Evolutionary conservation across 371 early-diverging fungal species (phyloP).

Genomic region (Syncephalastrum racemosum): DNA sequence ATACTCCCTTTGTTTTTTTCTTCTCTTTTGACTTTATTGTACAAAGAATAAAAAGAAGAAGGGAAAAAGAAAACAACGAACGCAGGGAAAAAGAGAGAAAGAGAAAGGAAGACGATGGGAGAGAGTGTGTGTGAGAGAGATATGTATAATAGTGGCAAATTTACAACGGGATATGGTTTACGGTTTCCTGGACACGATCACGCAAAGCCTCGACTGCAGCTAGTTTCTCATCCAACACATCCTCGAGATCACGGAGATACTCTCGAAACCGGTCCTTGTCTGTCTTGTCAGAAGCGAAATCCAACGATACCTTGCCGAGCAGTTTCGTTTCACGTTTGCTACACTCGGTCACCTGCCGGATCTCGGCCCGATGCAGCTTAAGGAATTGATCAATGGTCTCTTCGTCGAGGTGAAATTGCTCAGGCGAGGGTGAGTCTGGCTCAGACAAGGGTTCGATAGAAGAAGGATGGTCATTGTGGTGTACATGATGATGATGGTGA

Average conservation of each 20-base stretch:
- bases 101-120: neutral
- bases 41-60: conserved; percentile 6
- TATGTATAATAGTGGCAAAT: neutral
- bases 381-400: conserved; percentile 70
- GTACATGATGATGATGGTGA: neutral
- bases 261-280: conserved; percentile 28
- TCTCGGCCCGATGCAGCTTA: conserved; percentile 75
- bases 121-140: neutral
- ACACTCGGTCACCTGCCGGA: conserved; percentile 78
- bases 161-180: conserved; percentile 34
- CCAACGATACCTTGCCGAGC: conserved; percentile 69
- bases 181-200: conserved; percentile 47
- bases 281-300: conserved; percentile 27
- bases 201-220: conserved; percentile 50
- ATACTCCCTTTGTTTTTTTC: neutral
- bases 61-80: conserved; percentile 5
- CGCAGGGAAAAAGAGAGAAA: conserved; percentile 6
- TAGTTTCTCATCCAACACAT: conserved; percentile 56
- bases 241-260: conserved; percentile 60
- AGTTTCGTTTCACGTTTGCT: conserved; percentile 81
- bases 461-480: neutral
- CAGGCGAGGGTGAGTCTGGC: neutral
- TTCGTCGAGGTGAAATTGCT: conserved; percentile 19
- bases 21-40: conserved; percentile 9
- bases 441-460: too few species aligned